These are phyloP conservation scores for Psilocybe sp. DNA, from an alignment of 768 basidiomycete species.

Conservation along the genomic window DNA sequence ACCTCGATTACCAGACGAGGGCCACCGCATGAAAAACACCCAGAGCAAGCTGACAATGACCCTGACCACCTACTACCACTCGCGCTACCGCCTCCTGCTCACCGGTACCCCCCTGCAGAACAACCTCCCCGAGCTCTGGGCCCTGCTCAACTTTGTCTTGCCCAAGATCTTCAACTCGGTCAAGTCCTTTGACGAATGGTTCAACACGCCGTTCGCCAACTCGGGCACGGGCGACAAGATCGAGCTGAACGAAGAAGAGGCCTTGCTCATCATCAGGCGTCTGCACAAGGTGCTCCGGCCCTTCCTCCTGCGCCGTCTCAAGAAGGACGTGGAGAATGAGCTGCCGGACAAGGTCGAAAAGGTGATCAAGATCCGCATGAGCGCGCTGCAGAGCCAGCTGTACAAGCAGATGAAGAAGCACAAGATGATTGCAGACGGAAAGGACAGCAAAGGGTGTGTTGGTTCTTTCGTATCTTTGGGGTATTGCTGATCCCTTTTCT, in stretches of 20 bases:
- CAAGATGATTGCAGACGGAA: conserved; percentile 92
- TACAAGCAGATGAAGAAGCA: conserved; percentile 99
- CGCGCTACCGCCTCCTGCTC: conserved; percentile 88
- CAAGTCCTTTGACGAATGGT: conserved; percentile 99
- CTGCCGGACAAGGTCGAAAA: conserved; percentile 97
- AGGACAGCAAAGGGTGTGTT: conserved; percentile 69
- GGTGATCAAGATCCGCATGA: conserved; percentile 96
- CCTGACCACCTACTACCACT: conserved; percentile 88
- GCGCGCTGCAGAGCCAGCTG: conserved; percentile 84
- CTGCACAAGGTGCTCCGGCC: conserved; percentile 94
- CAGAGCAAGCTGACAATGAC: conserved; percentile 86
- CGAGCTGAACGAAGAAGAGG: conserved; percentile 99
- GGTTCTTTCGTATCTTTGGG: not conserved
- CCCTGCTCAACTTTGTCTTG: conserved; percentile 90
- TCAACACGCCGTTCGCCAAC: conserved; percentile 98
- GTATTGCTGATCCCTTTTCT: conserved; percentile 1
- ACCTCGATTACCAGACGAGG: conserved; percentile 62
- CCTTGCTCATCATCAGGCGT: conserved; percentile 93
- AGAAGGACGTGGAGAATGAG: conserved; percentile 96
- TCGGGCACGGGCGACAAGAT: conserved; percentile 98
- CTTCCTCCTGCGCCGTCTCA: conserved; percentile 87
- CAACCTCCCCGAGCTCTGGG: conserved; percentile 95
- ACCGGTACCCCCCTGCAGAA: conserved; percentile 97
- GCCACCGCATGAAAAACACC: conserved; percentile 98
- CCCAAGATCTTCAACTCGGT: conserved; percentile 98